Conservation (phyloP, 306 rosid genomes). For the Leucaena leucocephala region DNA sequence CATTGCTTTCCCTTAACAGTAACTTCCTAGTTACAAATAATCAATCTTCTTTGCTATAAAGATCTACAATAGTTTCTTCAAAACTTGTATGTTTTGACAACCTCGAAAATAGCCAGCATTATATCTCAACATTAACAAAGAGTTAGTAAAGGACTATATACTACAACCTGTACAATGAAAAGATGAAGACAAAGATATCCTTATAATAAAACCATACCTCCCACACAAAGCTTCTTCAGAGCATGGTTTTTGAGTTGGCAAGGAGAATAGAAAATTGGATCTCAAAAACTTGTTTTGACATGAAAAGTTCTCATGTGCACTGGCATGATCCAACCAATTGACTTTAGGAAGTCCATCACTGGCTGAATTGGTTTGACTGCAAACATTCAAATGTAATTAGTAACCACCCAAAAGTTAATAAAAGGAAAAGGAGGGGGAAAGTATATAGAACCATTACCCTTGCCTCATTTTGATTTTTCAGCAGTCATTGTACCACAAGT, state of each 20-base stretch:
- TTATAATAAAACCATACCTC: slow-evolving; percentile 43
- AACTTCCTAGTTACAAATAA: slow-evolving; percentile 1
- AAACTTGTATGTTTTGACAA: neutral
- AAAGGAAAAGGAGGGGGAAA: neutral
- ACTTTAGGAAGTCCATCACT: slow-evolving; percentile 49
- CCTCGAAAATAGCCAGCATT: slow-evolving; percentile 1
- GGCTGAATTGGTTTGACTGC: slow-evolving; percentile 46
- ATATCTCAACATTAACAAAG: neutral
- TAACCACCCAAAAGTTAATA: slow-evolving; percentile 8
- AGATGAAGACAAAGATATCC: neutral
- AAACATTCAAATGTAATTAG: slow-evolving; percentile 19
- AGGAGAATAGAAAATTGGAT: slow-evolving; percentile 69
- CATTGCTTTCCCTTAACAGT: slow-evolving; percentile 15
- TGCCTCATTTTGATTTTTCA: slow-evolving; percentile 45
- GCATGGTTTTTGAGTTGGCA: slow-evolving; percentile 61
- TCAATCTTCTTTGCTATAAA: neutral
- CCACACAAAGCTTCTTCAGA: slow-evolving; percentile 30
- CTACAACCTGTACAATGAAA: neutral
- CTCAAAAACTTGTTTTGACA: slow-evolving; percentile 53
- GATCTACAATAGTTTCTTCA: neutral
- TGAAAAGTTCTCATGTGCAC: slow-evolving; percentile 65
- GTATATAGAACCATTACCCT: slow-evolving; percentile 28
- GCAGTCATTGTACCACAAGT: slow-evolving; percentile 32
- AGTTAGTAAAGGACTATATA: neutral
- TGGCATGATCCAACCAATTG: slow-evolving; percentile 68